These are phyloP conservation scores for Pseudisothecium myosuroides DNA, from an alignment of 225 moss, liverwort and hornwort species.

Conservation along the genomic window DNA sequence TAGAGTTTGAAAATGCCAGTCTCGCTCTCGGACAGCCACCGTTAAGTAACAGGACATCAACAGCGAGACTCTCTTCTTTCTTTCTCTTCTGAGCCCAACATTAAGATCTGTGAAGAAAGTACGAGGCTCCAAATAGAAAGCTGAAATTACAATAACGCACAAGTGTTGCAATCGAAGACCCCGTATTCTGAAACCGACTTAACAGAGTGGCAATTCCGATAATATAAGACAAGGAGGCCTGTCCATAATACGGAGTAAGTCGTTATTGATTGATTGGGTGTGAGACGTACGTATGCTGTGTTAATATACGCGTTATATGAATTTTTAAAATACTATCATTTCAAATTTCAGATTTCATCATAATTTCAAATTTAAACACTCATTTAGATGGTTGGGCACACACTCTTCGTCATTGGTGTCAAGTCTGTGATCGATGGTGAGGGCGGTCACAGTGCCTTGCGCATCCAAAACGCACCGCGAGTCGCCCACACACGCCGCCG, in stretches of 20 bases:
- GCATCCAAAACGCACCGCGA: slow-evolving; percentile 70
- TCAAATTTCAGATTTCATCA: background rate
- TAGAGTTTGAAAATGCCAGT: background rate
- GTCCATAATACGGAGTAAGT: background rate
- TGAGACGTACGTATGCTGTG: background rate
- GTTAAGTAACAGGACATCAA: background rate
- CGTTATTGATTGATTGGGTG: background rate
- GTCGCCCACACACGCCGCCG: slow-evolving; percentile 81
- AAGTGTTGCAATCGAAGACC: background rate
- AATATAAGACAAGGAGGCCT: background rate
- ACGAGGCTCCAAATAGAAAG: background rate
- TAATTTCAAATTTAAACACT: background rate
- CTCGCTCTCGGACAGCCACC: background rate
- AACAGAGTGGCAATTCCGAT: background rate
- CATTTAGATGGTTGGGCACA: background rate
- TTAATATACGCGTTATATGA: background rate
- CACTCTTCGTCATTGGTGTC: slow-evolving; percentile 76
- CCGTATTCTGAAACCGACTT: background rate
- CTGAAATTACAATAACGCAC: background rate
- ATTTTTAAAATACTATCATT: too few relatives aligned
- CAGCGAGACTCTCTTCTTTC: background rate
- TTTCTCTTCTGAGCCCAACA: background rate
- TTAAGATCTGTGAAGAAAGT: background rate
- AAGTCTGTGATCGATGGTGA: slow-evolving; percentile 83
- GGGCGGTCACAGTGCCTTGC: slow-evolving; percentile 35